Evolutionary conservation across 2,329 filamentous ascomycete species (phyloP).

Genomic region (Penicillium expansum): DNA sequence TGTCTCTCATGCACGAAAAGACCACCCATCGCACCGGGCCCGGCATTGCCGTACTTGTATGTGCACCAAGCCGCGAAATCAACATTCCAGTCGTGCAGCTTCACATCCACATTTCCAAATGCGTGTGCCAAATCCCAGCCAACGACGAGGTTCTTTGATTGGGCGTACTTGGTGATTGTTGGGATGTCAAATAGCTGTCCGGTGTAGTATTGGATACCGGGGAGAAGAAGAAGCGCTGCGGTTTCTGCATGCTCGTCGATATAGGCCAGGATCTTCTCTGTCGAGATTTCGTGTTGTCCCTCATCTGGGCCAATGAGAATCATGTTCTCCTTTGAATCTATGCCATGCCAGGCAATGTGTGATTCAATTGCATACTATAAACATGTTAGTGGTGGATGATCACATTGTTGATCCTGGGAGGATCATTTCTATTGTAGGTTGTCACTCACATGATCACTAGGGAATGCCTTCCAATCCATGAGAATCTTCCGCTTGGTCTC

Average conservation of each 20-base stretch:
- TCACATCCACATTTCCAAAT: conserved; percentile 73
- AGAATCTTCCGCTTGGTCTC: conserved; percentile 68
- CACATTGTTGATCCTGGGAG: not conserved
- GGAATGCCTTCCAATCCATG: conserved; percentile 83
- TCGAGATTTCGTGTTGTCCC: conserved; percentile 61
- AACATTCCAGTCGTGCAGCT: conserved; percentile 81
- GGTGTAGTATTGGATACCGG: conserved; percentile 88
- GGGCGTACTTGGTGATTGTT: conserved; percentile 72
- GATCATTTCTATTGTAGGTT: not conserved
- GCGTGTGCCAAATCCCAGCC: conserved; percentile 88
- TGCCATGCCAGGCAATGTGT: conserved; percentile 69
- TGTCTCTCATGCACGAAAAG: conserved; percentile 75
- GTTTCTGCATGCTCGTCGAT: conserved; percentile 72
- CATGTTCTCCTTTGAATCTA: conserved; percentile 65
- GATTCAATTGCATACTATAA: conserved; percentile 74
- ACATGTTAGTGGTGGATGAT: conserved; percentile 8
- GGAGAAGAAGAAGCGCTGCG: conserved; percentile 73
- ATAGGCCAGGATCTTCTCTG: conserved; percentile 64
- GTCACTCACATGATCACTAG: conserved; percentile 68
- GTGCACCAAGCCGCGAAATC: conserved; percentile 92
- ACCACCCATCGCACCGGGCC: conserved; percentile 75
- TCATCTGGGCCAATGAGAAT: conserved; percentile 65
- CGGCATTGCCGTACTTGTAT: conserved; percentile 89
- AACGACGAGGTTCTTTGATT: conserved; percentile 64
- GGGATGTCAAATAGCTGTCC: conserved; percentile 82